Percentiles rank a stretch among this genome's conserved stretches.
phyloP scores from a whole-genome alignment of 1,139 yeast genomes.

The Groenewaldozyma sp. region DNA sequence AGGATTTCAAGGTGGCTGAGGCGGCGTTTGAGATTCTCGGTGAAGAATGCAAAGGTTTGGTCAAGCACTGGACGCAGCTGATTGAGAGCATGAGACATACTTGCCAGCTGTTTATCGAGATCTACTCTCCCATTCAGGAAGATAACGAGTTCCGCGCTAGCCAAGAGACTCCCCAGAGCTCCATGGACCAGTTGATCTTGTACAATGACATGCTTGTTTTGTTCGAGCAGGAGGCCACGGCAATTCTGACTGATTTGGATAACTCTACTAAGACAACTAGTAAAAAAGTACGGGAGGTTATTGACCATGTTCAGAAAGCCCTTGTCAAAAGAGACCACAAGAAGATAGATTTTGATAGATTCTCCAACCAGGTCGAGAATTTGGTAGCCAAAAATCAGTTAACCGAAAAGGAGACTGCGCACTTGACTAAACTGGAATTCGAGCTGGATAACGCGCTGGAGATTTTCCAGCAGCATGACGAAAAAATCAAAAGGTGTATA shows the following conservation, averaged over 20 bases:
- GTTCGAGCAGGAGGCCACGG: constrained; percentile 16
- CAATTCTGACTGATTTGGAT: constrained; percentile 23
- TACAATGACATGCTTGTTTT: constrained; percentile 2
- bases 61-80: constrained; percentile 34
- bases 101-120: constrained; percentile 27
- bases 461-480: constrained; percentile 33
- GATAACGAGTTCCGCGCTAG: constrained; percentile 22
- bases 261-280: constrained; percentile 23
- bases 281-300: constrained; percentile 33
- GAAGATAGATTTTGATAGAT: constrained; percentile 38
- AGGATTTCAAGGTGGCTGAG: constrained; percentile 38
- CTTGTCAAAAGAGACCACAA: constrained; percentile 41
- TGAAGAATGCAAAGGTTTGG: constrained; percentile 31
- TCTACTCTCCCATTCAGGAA: constrained; percentile 37
- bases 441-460: constrained; percentile 27
- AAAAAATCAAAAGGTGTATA: constrained; percentile 34
- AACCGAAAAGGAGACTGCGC: constrained; percentile 26
- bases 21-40: constrained; percentile 37
- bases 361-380: constrained; percentile 37
- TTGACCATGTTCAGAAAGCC: constrained; percentile 37
- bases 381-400: constrained; percentile 31
- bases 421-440: constrained; percentile 22
- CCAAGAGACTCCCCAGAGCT: constrained; percentile 36
- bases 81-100: constrained; percentile 32
- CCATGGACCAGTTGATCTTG: constrained; percentile 18